Percentiles rank a stretch among this genome's conserved stretches.
Evolutionary conservation across 2,329 filamentous ascomycete species (phyloP).

Genomic region (Aspergillus quadricinctus): DNA sequence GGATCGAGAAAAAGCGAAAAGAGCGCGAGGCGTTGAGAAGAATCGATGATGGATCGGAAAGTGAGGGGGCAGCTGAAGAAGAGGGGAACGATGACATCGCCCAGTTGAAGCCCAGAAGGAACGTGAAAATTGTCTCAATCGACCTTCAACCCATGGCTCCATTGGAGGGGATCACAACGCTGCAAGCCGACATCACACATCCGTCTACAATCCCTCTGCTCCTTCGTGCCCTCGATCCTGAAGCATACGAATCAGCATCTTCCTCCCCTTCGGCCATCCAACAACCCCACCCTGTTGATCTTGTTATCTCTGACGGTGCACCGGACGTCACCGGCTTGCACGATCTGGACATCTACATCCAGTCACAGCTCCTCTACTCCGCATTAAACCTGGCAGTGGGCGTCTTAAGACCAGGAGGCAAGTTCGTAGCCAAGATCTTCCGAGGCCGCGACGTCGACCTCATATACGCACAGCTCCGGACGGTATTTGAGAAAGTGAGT

Average conservation of each 20-base stretch:
- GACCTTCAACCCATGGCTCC: constrained; percentile 95
- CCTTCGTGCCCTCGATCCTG: constrained; percentile 75
- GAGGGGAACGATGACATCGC: constrained; percentile 24
- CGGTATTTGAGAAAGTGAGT: constrained; percentile 81
- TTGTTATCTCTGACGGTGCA: constrained; percentile 91
- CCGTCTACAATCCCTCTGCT: constrained; percentile 90
- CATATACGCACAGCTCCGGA: constrained; percentile 86
- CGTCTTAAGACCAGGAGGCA: constrained; percentile 86
- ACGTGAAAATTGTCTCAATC: constrained; percentile 92
- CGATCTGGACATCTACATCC: constrained; percentile 96
- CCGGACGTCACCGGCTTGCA: constrained; percentile 96
- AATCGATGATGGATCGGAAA: constrained; percentile 12
- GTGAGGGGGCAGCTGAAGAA: constrained; percentile 25
- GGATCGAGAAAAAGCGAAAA: constrained; percentile 75
- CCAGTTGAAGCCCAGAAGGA: constrained; percentile 51
- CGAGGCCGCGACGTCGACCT: constrained; percentile 91
- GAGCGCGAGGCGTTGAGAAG: constrained; percentile 37
- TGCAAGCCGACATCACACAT: constrained; percentile 95
- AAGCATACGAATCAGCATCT: constrained; percentile 48
- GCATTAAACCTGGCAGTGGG: constrained; percentile 90
- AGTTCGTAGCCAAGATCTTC: constrained; percentile 98
- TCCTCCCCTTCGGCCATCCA: constrained; percentile 43
- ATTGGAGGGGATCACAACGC: constrained; percentile 82
- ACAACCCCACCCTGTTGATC: constrained; percentile 74
- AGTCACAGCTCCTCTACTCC: constrained; percentile 90